phyloP scores from a whole-genome alignment of 495 filamentous ascomycete genomes.

The Penicillium egyptiacum region DNA sequence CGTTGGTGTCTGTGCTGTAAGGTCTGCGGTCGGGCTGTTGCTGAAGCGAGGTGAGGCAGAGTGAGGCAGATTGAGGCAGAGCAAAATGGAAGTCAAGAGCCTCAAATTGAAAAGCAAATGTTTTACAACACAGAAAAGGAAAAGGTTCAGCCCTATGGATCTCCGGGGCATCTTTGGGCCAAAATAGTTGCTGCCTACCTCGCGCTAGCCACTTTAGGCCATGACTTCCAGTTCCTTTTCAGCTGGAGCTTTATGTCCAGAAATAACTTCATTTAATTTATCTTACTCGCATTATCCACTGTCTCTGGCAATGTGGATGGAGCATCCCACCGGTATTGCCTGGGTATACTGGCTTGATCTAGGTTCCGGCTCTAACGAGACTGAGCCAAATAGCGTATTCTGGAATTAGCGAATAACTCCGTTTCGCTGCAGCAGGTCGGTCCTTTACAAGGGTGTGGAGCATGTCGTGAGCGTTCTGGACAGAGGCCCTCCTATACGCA shows the following conservation, averaged over 20 bases:
- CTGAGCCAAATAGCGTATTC: not conserved
- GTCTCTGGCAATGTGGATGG: not conserved
- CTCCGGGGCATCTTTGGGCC: not conserved
- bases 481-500: not conserved
- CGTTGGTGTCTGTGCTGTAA: not conserved
- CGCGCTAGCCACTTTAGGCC: not conserved
- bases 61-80: not conserved
- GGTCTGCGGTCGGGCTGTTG: not conserved
- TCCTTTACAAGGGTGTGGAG: not conserved
- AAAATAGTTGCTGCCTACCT: not conserved
- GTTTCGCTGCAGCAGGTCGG: not conserved
- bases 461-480: not conserved
- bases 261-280: too few relatives aligned
- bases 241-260: not conserved
- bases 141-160: constrained; percentile 2
- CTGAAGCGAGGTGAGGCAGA: not conserved
- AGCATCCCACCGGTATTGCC: too few relatives aligned
- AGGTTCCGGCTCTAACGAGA: not conserved
- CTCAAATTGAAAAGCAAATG: not conserved
- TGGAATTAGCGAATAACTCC: not conserved
- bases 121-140: not conserved
- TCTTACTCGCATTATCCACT: too few relatives aligned
- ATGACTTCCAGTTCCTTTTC: not conserved
- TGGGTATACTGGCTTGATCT: not conserved
- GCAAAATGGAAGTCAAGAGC: not conserved